Percentiles rank a stretch among this genome's conserved stretches.
Conservation (phyloP, 495 filamentous ascomycete genomes). For the Cercophora newfieldiana region DNA sequence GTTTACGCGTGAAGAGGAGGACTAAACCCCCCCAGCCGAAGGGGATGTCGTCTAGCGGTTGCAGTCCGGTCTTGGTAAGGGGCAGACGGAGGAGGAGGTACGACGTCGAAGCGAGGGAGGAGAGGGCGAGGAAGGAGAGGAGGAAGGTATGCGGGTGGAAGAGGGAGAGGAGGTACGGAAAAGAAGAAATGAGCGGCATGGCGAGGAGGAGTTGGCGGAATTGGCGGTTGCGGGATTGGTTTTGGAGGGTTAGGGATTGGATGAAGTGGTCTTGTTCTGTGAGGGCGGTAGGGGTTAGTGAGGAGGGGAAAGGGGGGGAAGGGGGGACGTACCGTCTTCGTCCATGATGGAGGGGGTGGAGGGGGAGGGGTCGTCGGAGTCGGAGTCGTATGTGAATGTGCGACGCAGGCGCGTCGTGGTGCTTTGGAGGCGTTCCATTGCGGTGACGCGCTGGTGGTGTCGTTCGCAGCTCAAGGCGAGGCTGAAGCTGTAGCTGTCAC, state of each 20-base stretch:
- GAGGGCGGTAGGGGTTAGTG: not conserved
- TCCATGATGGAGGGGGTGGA: slow-evolving; percentile 58
- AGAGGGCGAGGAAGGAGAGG: slow-evolving; percentile 56
- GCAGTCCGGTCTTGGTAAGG: slow-evolving; percentile 39
- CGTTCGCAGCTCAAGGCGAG: not conserved
- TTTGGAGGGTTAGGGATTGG: slow-evolving; percentile 51
- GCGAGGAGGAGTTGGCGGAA: slow-evolving; percentile 59
- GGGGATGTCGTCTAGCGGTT: slow-evolving; percentile 33
- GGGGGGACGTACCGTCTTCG: slow-evolving; percentile 55
- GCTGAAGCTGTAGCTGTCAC: not conserved
- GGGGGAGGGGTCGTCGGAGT: slow-evolving; percentile 42
- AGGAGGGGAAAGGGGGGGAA: slow-evolving; percentile 10
- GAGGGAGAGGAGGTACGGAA: slow-evolving; percentile 36
- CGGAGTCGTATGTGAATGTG: slow-evolving; percentile 63
- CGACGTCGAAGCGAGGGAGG: slow-evolving; percentile 60
- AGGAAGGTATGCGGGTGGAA: slow-evolving; percentile 36
- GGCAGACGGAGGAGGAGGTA: slow-evolving; percentile 49
- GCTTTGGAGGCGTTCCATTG: not conserved
- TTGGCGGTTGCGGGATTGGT: slow-evolving; percentile 58
- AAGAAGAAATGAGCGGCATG: slow-evolving; percentile 54
- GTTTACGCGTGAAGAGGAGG: not conserved
- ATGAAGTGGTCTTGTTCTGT: slow-evolving; percentile 74
- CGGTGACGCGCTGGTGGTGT: not conserved
- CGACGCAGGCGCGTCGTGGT: slow-evolving; percentile 54
- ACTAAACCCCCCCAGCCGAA: not conserved